Evolutionary conservation across 306 rosid species (phyloP).

Genomic region (Arachis stenosperma): DNA sequence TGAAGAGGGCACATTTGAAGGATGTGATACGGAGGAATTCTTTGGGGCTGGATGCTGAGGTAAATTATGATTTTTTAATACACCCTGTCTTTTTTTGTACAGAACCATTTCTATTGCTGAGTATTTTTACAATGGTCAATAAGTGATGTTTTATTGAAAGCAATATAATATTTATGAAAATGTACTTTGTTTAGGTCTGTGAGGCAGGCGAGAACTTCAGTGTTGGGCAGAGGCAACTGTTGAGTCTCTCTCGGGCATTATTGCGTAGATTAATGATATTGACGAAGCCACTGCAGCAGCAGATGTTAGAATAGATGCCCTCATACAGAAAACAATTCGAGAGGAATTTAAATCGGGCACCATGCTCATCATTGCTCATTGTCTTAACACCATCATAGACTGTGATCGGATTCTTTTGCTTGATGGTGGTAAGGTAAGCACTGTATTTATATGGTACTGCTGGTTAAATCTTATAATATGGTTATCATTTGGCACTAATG

Average conservation of each 20-base stretch:
- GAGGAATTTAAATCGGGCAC: conserved; percentile 91
- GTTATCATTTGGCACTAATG: conserved; percentile 8
- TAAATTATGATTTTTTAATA: conserved; percentile 30
- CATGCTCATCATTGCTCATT: conserved; percentile 90
- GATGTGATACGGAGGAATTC: conserved; percentile 79
- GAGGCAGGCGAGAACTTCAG: conserved; percentile 97
- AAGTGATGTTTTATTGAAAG: neutral
- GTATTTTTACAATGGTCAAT: conserved; percentile 1
- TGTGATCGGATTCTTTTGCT: conserved; percentile 83
- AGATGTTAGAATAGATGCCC: conserved; percentile 93
- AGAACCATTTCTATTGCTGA: neutral
- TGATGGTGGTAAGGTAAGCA: conserved; percentile 79
- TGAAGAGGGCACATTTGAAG: conserved; percentile 88
- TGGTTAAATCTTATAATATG: conserved; percentile 15
- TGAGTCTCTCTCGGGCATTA: conserved; percentile 91
- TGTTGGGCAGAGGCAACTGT: conserved; percentile 92
- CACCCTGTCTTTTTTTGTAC: neutral
- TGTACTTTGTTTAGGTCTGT: conserved; percentile 62
- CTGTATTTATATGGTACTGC: conserved; percentile 15
- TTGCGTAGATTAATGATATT: conserved; percentile 82
- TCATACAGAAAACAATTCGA: conserved; percentile 85
- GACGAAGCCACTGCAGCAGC: conserved; percentile 98
- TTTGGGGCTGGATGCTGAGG: conserved; percentile 90
- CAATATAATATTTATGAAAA: conserved; percentile 28
- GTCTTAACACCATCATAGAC: conserved; percentile 90